Evolutionary conservation across 164 flowering plant genomes (phyloP), one percentile per base, ranked within the genome.

Genomic region (Pachysandra terminalis): DNA sequence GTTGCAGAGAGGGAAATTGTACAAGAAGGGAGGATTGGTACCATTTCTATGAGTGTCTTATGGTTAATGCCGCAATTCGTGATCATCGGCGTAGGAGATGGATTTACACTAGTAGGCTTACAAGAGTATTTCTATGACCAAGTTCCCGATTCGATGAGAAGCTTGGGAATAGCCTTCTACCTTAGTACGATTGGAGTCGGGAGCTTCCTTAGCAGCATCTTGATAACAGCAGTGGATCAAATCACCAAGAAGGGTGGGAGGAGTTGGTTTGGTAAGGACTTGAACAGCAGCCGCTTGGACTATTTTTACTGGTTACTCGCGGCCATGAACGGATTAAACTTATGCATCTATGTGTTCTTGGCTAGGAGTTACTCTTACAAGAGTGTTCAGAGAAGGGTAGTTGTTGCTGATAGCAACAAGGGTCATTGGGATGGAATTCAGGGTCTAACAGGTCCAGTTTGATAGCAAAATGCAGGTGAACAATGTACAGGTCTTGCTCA

Each of bases 61-160:
- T n/a, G n/a, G n/a, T n/a, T n/a, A n/a, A n/a, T n/a, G n/a, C n/a
- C n/a, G n/a, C n/a, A n/a, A n/a, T n/a, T n/a, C n/a, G n/a, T n/a
- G n/a, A n/a, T n/a, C n/a, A n/a, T n/a, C n/a, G n/a, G n/a, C n/a
- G n/a, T 87, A 0, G 87, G 74, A 25, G 94, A 89, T 64, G 85
- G 78, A 16, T 85, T 90, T 55, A 69, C 86, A 0, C 59, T 90
- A 12, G 90, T 90, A 19, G 93, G 96, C 4, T 71, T 90, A 67
- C 93, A 87, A 66, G 92, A 90, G 79, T 89, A 81, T 65, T 90
- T 86, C 70, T 90, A 90, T 60, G 90, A 84, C 45, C 84, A 88
- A 75, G 87, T 87, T 17, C 94, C 94, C 0, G 88, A 87, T 63
- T 77, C 77, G 0, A 83, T 89, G 90, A 82, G 88, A 72, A 90